These are phyloP conservation scores for Claviceps capensis DNA, from an alignment of 2,329 filamentous ascomycete genomes.

Conservation along the genomic window DNA sequence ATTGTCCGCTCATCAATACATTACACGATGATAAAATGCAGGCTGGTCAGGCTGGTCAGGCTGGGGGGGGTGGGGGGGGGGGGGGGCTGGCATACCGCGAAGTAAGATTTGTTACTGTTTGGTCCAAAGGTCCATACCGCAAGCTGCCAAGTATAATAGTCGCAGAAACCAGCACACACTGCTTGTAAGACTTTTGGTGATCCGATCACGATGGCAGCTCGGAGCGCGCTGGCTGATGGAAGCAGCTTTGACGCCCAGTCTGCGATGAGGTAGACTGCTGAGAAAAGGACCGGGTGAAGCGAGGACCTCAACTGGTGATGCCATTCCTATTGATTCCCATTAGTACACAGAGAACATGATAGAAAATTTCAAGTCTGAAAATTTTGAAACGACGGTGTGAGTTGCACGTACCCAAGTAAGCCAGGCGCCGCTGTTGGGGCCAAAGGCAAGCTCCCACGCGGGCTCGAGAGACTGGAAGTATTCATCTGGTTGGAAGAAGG, in stretches of 20 bases:
- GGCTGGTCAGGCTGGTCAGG: background rate
- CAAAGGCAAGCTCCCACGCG: conserved; percentile 82
- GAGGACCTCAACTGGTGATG: conserved; percentile 74
- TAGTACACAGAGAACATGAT: background rate
- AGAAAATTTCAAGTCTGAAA: background rate
- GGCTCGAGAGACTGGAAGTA: conserved; percentile 94
- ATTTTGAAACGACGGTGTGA: background rate
- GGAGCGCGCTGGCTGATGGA: conserved; percentile 36
- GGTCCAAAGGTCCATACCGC: conserved; percentile 59
- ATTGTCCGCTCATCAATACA: background rate
- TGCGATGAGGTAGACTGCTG: conserved; percentile 53
- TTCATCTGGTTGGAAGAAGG: conserved; percentile 97
- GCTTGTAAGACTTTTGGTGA: conserved; percentile 68
- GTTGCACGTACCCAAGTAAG: conserved; percentile 70
- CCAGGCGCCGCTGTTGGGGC: conserved; percentile 65
- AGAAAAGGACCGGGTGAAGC: conserved; percentile 80
- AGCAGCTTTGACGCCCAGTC: conserved; percentile 43
- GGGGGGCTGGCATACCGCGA: conserved; percentile 39
- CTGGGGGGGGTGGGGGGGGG: too few species aligned
- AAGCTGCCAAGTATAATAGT: conserved; percentile 81
- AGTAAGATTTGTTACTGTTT: conserved; percentile 48
- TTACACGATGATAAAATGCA: background rate
- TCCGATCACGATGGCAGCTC: conserved; percentile 53
- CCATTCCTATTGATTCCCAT: conserved; percentile 65
- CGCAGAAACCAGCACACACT: conserved; percentile 59